These are phyloP conservation scores for Pythium guiyangense DNA, from an alignment of 352 stramenopile genomes.

Conservation along the genomic window DNA sequence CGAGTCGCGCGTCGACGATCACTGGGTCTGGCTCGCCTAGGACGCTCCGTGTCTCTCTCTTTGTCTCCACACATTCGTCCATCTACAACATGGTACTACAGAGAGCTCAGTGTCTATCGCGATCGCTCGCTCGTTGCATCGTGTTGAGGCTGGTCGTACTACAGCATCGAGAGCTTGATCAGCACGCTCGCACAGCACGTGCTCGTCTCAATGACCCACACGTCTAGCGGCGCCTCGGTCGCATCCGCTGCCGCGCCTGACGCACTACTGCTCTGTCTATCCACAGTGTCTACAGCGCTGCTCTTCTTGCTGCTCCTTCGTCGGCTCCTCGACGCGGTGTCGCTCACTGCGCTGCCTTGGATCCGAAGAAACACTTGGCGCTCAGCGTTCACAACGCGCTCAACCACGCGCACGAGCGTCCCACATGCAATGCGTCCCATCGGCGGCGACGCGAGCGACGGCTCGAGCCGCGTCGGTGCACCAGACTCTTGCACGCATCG, in stretches of 20 bases:
- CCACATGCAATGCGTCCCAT: conserved; percentile 59
- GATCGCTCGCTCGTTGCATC: neutral
- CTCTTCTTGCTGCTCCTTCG: neutral
- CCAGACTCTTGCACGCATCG: conserved; percentile 70
- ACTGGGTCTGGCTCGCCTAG: conserved; percentile 35
- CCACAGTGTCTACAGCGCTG: neutral
- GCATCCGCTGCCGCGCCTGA: neutral
- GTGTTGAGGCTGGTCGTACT: neutral
- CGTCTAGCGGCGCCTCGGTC: neutral
- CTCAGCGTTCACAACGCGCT: conserved; percentile 53
- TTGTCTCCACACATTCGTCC: neutral
- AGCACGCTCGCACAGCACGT: conserved; percentile 76
- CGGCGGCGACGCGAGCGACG: conserved; percentile 47
- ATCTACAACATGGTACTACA: neutral
- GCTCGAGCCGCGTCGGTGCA: conserved; percentile 48
- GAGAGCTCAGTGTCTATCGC: neutral
- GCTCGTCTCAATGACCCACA: conserved; percentile 78
- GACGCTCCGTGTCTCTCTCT: too few species aligned
- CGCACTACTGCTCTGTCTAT: too few species aligned
- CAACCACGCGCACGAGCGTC: conserved; percentile 36
- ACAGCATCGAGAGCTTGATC: conserved; percentile 28
- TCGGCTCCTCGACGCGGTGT: neutral
- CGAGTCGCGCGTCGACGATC: conserved; percentile 24
- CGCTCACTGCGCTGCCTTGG: too few species aligned
- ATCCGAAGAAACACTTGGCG: conserved; percentile 59